Base-by-base conservation (phyloP, 306 rosid species). In the Alnus rubra region DNA sequence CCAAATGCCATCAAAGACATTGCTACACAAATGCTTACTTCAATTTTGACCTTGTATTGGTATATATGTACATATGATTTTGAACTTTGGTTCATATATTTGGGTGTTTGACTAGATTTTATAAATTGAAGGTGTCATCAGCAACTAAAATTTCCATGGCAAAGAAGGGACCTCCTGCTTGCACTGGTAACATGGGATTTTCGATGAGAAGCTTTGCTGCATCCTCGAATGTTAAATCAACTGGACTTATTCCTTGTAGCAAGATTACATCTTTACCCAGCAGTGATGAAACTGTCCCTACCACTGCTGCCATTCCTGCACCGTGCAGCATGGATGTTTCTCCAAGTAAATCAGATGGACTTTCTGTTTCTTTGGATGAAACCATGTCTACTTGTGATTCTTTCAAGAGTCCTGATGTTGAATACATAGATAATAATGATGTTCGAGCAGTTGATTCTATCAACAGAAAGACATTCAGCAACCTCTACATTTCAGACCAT, bases 371-470 rank as follows among this genome's bases (percentile, higher is more conserved):
- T 3, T 45, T 91, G 88, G 98, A 91, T 39, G 98, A 91, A 86
- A 78, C 92, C 2, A 88, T 92, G 97, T 95, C 98, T 39, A 86
- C 88, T 23, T 95, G 93, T 76, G 96, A 93, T 54, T 92, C 98
- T 48, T 88, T 90, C 77, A 91, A 91, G 87, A 92, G 98, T 55
- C 98, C 98, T 3, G 93, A 92, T 15, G 81, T 95, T 74, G 98
- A 95, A 75, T 95, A 95, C 52, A 33, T 95, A 4, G 97, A 94
- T 81, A 88, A 91, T 33, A 89, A 71, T 62, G 97, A 92, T 69
- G 83, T 85, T 70, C 86, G 84, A n/a, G 87, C 85, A 0, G 86
- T 89, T 11, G 91, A 88, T 77, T 88, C 97, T 2, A 80, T 92
- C 74, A 86, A 89, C 78, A 83, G 96, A 77, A 93, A 93, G 84